phyloP scores from a whole-genome alignment of 1,139 yeast species.

The Geotrichum fermentans region DNA sequence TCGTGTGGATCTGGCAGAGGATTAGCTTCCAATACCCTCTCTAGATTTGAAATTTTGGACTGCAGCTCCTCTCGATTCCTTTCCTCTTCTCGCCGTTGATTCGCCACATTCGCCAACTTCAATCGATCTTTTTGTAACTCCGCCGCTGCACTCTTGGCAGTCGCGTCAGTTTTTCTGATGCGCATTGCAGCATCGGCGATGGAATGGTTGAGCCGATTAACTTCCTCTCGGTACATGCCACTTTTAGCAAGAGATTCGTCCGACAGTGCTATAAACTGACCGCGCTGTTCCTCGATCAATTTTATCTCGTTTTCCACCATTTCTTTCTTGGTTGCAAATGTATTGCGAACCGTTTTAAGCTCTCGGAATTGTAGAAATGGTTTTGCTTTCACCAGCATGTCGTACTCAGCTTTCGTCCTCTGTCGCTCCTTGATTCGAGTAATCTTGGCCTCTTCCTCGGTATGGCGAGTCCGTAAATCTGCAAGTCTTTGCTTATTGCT shows the following conservation, averaged over 20 bases:
- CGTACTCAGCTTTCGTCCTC: background rate
- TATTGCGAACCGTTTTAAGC: conserved; percentile 17
- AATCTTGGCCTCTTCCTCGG: conserved; percentile 24
- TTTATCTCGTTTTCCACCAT: conserved; percentile 22
- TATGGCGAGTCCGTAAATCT: conserved; percentile 31
- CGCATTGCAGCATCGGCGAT: background rate
- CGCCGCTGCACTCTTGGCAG: background rate
- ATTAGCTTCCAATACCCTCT: background rate
- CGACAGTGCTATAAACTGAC: background rate
- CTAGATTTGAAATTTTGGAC: background rate
- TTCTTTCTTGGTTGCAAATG: conserved; percentile 18
- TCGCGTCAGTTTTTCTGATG: background rate
- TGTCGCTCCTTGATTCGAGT: conserved; percentile 19
- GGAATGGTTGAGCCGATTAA: background rate
- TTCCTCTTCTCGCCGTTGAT: background rate
- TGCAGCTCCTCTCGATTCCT: background rate
- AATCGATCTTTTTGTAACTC: background rate
- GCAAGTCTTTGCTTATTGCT: conserved; percentile 30
- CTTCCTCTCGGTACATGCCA: background rate
- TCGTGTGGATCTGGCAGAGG: conserved; percentile 2
- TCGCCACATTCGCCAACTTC: background rate
- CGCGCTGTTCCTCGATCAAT: conserved; percentile 22
- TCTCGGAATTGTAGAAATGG: conserved; percentile 24
- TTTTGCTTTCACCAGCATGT: conserved; percentile 7
- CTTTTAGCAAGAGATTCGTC: background rate